These are phyloP conservation scores for Ampelocalamus luodianensis DNA, from an alignment of 176 grass and related monocot genomes.

Conservation along the genomic window DNA sequence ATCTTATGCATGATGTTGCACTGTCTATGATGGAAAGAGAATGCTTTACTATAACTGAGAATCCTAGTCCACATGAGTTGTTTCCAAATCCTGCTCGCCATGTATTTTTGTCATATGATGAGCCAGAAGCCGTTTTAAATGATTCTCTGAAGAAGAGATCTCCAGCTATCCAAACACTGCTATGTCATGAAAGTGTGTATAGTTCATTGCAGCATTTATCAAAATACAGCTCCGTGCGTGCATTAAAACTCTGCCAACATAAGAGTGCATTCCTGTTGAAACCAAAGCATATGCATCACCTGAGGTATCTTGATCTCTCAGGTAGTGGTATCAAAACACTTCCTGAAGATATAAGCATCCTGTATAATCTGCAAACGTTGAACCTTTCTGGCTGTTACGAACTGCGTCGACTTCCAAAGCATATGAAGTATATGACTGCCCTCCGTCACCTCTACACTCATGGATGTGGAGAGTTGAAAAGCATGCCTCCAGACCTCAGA, in stretches of 20 bases:
- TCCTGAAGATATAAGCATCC: not conserved
- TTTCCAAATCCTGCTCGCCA: not conserved
- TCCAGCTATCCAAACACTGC: not conserved
- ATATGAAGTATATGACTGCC: not conserved
- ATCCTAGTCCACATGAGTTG: not conserved
- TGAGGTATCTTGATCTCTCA: conserved; percentile 16
- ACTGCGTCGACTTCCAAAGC: not conserved
- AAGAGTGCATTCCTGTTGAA: fast-evolving
- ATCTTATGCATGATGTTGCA: conserved; percentile 14
- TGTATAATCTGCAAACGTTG: not conserved
- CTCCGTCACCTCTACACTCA: conserved; percentile 10
- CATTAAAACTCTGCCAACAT: fast-evolving
- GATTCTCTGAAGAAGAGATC: not conserved
- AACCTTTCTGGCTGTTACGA: fast-evolving
- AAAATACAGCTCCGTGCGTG: not conserved
- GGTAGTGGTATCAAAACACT: fast-evolving
- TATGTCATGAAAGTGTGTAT: fast-evolving
- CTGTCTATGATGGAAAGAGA: not conserved
- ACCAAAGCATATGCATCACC: not conserved
- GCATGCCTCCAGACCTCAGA: not conserved
- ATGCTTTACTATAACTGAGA: not conserved
- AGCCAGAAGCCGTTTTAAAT: not conserved
- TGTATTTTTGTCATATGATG: not conserved
- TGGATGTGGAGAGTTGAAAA: fast-evolving
- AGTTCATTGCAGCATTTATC: not conserved